These are phyloP conservation scores for Fagopyrum homotropicum DNA, from an alignment of 148 eudicot species.

Conservation along the genomic window DNA sequence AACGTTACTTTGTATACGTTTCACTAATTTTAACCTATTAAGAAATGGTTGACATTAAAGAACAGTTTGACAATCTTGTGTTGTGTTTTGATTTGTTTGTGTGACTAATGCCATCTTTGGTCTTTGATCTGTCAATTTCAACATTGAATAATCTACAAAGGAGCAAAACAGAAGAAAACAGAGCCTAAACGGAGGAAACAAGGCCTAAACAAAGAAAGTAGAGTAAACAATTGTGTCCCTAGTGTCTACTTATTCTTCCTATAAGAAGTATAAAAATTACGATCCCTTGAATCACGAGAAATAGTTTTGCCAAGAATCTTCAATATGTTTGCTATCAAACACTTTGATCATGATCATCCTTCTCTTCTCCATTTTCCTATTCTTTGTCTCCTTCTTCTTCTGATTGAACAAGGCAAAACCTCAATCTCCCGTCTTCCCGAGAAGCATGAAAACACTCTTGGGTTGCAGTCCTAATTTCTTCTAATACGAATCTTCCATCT, in stretches of 20 bases:
- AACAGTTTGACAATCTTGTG: too few relatives aligned
- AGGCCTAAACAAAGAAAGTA: background rate
- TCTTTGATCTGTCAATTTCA: background rate
- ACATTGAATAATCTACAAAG: background rate
- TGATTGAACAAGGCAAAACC: constrained; percentile 41
- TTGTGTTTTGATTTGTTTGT: too few relatives aligned
- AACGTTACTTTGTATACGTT: too few relatives aligned
- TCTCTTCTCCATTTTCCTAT: background rate
- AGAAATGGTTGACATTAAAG: too few relatives aligned
- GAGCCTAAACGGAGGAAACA: background rate
- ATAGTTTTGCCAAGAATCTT: background rate
- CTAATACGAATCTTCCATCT: constrained; percentile 65
- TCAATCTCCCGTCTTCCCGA: constrained; percentile 73
- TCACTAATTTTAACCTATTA: too few relatives aligned
- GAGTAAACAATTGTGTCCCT: background rate
- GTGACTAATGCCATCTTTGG: background rate
- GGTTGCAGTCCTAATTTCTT: constrained; percentile 52
- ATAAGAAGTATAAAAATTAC: background rate
- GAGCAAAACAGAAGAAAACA: background rate
- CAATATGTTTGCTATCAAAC: background rate
- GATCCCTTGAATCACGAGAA: background rate
- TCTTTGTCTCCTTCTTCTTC: constrained; percentile 9
- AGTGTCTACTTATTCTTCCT: background rate
- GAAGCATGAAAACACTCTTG: constrained; percentile 59
- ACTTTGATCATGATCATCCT: background rate